These are phyloP conservation scores for Jasminum sambac DNA, from an alignment of 257 asterid genomes.

Conservation along the genomic window DNA sequence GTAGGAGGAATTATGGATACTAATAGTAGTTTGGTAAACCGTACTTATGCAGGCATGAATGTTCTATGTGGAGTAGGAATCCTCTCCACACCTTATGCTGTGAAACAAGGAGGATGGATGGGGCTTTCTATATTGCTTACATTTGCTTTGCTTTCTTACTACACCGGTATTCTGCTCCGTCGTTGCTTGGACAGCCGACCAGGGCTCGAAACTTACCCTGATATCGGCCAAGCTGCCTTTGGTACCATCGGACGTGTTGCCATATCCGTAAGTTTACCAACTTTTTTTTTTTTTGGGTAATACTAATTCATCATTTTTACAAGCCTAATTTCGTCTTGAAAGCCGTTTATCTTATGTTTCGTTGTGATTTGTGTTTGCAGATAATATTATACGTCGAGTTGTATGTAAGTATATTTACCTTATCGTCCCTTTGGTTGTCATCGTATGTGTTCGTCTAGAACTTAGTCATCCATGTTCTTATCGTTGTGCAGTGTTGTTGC, in stretches of 20 bases:
- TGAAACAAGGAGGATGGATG: slow-evolving; percentile 90
- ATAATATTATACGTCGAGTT: slow-evolving; percentile 78
- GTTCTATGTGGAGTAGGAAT: slow-evolving; percentile 97
- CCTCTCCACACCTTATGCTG: slow-evolving; percentile 96
- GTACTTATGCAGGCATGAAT: slow-evolving; percentile 64
- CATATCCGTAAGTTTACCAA: slow-evolving; percentile 67
- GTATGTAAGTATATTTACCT: slow-evolving; percentile 65
- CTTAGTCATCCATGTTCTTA: neutral
- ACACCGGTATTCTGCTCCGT: slow-evolving; percentile 88
- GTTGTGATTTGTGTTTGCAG: slow-evolving; percentile 53
- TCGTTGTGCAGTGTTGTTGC: slow-evolving; percentile 69
- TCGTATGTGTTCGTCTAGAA: neutral
- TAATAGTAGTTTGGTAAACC: neutral
- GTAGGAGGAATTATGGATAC: neutral
- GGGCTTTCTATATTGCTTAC: slow-evolving; percentile 79
- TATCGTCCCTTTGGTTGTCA: neutral
- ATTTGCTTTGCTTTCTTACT: slow-evolving; percentile 72
- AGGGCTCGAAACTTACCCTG: slow-evolving; percentile 93
- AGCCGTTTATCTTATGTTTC: slow-evolving; percentile 4
- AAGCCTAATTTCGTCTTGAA: neutral
- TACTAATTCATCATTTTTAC: neutral
- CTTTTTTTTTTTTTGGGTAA: no score
- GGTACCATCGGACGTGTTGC: slow-evolving; percentile 71
- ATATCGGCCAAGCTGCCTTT: slow-evolving; percentile 97
- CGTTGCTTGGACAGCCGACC: slow-evolving; percentile 92